Conservation (phyloP, 2,329 filamentous ascomycete species). For the Byssochlamys sp. region DNA sequence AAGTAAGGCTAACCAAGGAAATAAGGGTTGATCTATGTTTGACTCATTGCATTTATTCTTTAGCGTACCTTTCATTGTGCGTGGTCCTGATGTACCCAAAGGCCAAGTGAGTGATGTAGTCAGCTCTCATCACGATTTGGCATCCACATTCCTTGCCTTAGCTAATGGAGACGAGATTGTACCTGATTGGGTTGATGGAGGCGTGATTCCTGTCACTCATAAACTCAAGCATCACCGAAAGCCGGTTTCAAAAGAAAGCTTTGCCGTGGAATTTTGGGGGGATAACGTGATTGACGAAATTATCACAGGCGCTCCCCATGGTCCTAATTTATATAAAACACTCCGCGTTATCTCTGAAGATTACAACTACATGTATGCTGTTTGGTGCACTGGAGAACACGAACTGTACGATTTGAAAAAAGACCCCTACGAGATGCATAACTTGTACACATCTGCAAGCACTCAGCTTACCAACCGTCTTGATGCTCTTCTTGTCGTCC, state of each 20-base stretch:
- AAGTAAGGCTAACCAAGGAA: constrained; percentile 10
- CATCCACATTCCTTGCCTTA: constrained; percentile 48
- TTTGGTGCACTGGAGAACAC: constrained; percentile 60
- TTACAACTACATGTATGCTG: constrained; percentile 56
- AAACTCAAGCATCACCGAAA: constrained; percentile 28
- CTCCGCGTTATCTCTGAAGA: constrained; percentile 44
- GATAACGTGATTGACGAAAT: constrained; percentile 12
- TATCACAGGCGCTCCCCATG: constrained; percentile 9
- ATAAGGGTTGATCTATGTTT: not conserved
- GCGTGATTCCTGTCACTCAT: too few relatives aligned
- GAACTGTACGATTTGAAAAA: constrained; percentile 57
- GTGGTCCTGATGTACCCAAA: constrained; percentile 46
- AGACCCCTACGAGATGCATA: constrained; percentile 46
- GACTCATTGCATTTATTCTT: not conserved
- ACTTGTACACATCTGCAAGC: constrained; percentile 24
- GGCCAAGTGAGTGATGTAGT: constrained; percentile 38
- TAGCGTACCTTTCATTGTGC: constrained; percentile 48
- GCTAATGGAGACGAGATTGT: too few relatives aligned
- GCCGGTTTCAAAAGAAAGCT: constrained; percentile 48
- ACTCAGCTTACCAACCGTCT: constrained; percentile 33
- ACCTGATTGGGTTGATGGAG: too few relatives aligned
- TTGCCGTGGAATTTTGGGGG: constrained; percentile 17
- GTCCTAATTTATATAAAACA: constrained; percentile 53
- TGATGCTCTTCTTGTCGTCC: constrained; percentile 50
- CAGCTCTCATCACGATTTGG: constrained; percentile 55